Evolutionary conservation across 331 rosid genomes (phyloP), one percentile per base, ranked within the genome.

Genomic region (Quercus phellos): DNA sequence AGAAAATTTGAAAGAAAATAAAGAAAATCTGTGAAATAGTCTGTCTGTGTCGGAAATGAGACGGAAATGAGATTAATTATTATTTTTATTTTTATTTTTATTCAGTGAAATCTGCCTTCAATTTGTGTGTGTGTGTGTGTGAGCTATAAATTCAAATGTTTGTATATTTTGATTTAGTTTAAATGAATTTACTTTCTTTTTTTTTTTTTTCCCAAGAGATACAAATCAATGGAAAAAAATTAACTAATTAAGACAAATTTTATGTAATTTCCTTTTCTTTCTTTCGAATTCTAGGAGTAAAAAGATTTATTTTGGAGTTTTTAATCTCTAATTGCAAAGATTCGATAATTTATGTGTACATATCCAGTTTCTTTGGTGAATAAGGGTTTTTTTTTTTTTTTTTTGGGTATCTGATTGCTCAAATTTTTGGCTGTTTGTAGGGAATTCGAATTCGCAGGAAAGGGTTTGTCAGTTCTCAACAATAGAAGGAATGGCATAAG

Each of bases 401-500:
- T 5, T 26, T n/a, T n/a, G n/a, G 21, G 54, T 50, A 60, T 74
- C 66, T 74, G 66, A 80, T 46, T 6, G 34, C 5, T 7, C 21
- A 14, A 21, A 17, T 16, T 68, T 68, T 68, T 27, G 32, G 34
- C 13, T 34, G 30, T 80, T 76, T 76, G 77, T 76, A 70, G 77
- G 68, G 69, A 50, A 22, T 61, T 61, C 35, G 21, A 55, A 66
- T 64, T 51, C 5, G 51, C 77, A 22, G 56, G 13, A 73, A 46
- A 51, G 30, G 51, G 72, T 50, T 80, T 51, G 21, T 7, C n/a
- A 30, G 21, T 46, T 51, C 14, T 26, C 22, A 81, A 70, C 82
- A 70, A 69, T 68, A 78, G 51, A 55, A 78, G 78, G 82, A 75
- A 58, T 73, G 42, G 61, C 70, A 17, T 75, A 67, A 74, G 2